Percentiles rank a stretch among this genome's conserved stretches.
phyloP scores from a whole-genome alignment of 345 rosid species.

The Crucihimalaya himalaica region DNA sequence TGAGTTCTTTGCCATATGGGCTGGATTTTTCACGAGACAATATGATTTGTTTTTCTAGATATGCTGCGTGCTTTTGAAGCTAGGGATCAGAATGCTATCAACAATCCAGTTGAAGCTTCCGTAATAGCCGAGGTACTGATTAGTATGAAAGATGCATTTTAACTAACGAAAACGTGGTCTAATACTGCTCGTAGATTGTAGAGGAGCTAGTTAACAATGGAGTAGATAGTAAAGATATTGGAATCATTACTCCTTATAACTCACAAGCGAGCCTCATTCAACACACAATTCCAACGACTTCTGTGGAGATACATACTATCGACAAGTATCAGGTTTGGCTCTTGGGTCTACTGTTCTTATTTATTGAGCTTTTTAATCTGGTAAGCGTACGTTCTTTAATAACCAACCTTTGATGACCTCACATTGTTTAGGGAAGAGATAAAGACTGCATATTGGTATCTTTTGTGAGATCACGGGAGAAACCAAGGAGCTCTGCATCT shows the following conservation, averaged over 20 bases:
- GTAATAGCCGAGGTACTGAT: conserved; percentile 72
- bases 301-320: conserved; percentile 92
- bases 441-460: conserved; percentile 91
- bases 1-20: conserved; percentile 18
- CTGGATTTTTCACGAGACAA: conserved; percentile 19
- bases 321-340: conserved; percentile 92
- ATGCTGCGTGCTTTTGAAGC: conserved; percentile 73
- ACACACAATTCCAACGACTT: conserved; percentile 40
- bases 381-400: not conserved
- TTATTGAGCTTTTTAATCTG: not conserved
- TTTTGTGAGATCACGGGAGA: conserved; percentile 75
- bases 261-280: conserved; percentile 79
- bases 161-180: conserved; percentile 7
- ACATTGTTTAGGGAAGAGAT: conserved; percentile 75
- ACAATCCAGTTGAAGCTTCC: conserved; percentile 84
- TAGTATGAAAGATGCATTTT: conserved; percentile 1
- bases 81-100: conserved; percentile 67
- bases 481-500: conserved; percentile 56
- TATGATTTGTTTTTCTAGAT: conserved; percentile 48
- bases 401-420: conserved; percentile 18
- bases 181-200: conserved; percentile 46
- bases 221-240: conserved; percentile 70
- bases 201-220: conserved; percentile 63
- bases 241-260: conserved; percentile 94
- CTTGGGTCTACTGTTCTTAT: conserved; percentile 2